Percentiles rank a stretch among this genome's conserved stretches.
phyloP scores from a whole-genome alignment of 1,284 basidiomycete genomes.

The Tilletiopsis washingtonensis region DNA sequence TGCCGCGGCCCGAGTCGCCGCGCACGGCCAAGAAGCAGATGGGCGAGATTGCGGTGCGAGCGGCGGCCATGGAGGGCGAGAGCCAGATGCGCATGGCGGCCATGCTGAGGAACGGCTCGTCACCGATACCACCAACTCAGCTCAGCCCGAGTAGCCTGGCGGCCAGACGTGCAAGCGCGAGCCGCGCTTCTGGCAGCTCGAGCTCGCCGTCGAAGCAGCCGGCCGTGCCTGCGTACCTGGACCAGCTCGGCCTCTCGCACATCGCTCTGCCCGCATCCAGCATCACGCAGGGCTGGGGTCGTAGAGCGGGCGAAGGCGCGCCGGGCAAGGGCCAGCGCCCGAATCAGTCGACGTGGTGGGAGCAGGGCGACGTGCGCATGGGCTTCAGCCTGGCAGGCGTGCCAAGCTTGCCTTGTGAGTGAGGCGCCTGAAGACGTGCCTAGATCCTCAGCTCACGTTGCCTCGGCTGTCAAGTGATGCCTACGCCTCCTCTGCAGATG shows the following conservation, averaged over 20 bases:
- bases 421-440: background rate
- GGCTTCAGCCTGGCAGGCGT: constrained; percentile 31
- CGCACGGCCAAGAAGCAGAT: constrained; percentile 15
- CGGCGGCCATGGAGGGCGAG: constrained; percentile 26
- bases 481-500: constrained; percentile 33
- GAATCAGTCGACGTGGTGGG: no score
- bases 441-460: background rate
- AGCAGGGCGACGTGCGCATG: constrained; percentile 16
- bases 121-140: no score
- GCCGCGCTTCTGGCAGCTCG: background rate
- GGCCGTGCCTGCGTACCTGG: constrained; percentile 17
- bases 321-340: no score
- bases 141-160: background rate
- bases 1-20: constrained; percentile 10
- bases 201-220: background rate
- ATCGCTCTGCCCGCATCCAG: constrained; percentile 22
- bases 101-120: no score
- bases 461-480: constrained; percentile 14
- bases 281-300: constrained; percentile 21
- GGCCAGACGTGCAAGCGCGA: background rate
- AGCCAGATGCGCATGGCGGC: constrained; percentile 23
- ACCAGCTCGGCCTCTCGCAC: constrained; percentile 24
- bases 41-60: constrained; percentile 22
- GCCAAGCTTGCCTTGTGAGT: constrained; percentile 28
- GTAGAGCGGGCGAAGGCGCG: no score